Evolutionary conservation across 768 basidiomycete genomes (phyloP), one percentile per base, ranked within the genome.

Genomic region (Phaffia australis): DNA sequence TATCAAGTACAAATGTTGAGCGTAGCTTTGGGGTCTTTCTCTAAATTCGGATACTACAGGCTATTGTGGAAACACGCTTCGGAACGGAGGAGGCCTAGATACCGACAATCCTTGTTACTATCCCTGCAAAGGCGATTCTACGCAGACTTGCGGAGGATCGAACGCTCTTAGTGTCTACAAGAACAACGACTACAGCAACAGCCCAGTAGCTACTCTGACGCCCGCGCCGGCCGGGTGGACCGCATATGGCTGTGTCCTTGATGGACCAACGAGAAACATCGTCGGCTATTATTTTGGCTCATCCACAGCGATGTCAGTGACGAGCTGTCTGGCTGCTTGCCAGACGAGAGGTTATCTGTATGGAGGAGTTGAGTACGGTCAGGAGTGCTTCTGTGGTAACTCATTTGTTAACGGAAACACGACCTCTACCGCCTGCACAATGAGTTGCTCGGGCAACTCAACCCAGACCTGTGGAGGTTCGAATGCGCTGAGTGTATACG

Each of bases 381-480:
- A 42, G 35, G 35, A 42, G 35, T 42, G 35, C 35, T 42, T 42
- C 35, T 42, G 35, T 42, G 35, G 35, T 11, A 42, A 42, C 35
- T 42, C 35, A 42, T 42, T 42, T 11, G 35, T 42, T 14, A 61
- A 29, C 19, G 57, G 35, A 27, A 29, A 30, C 74, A 76, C 23
- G 69, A 66, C 6, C 57, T 68, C 11, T 46, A 59, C 23, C 23
- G 29, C 14, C 15, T 76, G 63, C 57, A 59, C 42, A 25, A 56
- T 56, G 55, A 25, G 5, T 9, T 56, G 55, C 23, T 56, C 55
- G 4, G 55, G 55, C 15, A 32, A 56, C 55, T 56, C 55, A 23
- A 29, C 55, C 55, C 55, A 56, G 32, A 27, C 25, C 55, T 56
- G 55, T 32, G 55, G 35, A 66, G 56, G 59, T 35, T 25, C 60